phyloP scores from a whole-genome alignment of 305 asterid species.

The Stenogyne calaminthoides region DNA sequence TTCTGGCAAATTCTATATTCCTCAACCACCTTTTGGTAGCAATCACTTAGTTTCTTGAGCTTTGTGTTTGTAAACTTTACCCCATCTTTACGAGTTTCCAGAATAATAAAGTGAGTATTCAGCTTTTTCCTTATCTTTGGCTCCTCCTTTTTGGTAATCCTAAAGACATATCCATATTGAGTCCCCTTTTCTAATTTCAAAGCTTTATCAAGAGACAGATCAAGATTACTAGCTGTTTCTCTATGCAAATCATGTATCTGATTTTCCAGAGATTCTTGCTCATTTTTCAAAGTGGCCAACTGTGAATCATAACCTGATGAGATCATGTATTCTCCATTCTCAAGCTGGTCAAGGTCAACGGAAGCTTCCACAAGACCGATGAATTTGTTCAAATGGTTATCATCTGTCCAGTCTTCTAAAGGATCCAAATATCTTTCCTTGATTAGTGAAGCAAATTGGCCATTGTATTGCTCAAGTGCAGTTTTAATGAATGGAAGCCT shows the following conservation, averaged over 20 bases:
- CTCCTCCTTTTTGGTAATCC: conserved; percentile 99
- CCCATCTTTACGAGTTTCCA: conserved; percentile 99
- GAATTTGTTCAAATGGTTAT: conserved; percentile 83
- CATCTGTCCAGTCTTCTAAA: conserved; percentile 74
- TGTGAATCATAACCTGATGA: conserved; percentile 81
- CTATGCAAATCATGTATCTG: conserved; percentile 78
- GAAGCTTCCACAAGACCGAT: conserved; percentile 95
- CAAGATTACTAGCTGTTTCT: conserved; percentile 82
- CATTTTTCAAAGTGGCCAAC: conserved; percentile 59
- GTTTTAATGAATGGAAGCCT: conserved; percentile 80
- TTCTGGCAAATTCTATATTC: conserved; percentile 90
- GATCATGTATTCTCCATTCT: conserved; percentile 97
- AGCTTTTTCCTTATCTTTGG: conserved; percentile 95
- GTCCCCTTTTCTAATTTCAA: conserved; percentile 90
- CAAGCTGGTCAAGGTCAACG: conserved; percentile 97
- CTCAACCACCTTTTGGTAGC: conserved; percentile 82
- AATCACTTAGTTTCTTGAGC: conserved; percentile 84
- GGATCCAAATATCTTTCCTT: conserved; percentile 76
- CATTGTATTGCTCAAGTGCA: conserved; percentile 71
- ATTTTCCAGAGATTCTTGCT: conserved; percentile 76
- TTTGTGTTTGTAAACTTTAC: conserved; percentile 90
- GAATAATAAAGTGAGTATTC: conserved; percentile 82
- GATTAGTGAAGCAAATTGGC: conserved; percentile 71
- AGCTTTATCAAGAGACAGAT: conserved; percentile 77
- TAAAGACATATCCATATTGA: conserved; percentile 89